Percentiles rank a stretch among this genome's conserved stretches.
phyloP scores from a whole-genome alignment of 2,329 filamentous ascomycete species.

The Ophiosphaerella herpotricha region DNA sequence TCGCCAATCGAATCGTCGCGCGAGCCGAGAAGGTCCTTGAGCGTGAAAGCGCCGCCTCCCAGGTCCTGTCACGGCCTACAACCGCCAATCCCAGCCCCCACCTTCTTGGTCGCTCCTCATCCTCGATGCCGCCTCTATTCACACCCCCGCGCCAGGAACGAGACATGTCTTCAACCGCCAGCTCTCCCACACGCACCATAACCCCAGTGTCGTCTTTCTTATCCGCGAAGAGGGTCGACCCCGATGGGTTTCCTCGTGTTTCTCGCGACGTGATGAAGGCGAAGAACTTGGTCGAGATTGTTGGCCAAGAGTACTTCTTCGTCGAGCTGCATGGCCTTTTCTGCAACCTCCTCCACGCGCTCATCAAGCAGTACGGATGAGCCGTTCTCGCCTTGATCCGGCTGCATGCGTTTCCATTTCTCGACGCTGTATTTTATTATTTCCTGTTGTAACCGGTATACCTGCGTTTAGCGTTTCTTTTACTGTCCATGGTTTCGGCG shows the following conservation, averaged over 20 bases:
- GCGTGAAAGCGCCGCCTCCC: conserved; percentile 37
- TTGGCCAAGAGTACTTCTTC: conserved; percentile 63
- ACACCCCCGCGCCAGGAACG: conserved; percentile 34
- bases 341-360: conserved; percentile 43
- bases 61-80: conserved; percentile 26
- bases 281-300: conserved; percentile 62
- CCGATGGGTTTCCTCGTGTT: conserved; percentile 59
- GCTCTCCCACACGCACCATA: conserved; percentile 50
- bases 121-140: conserved; percentile 34
- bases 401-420: conserved; percentile 12
- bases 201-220: conserved; percentile 63
- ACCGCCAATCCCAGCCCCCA: conserved; percentile 38
- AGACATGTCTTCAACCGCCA: conserved; percentile 34
- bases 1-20: conserved; percentile 58
- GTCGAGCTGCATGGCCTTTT: conserved; percentile 62
- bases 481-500: conserved; percentile 20
- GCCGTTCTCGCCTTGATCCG: background rate
- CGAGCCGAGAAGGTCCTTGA: conserved; percentile 47
- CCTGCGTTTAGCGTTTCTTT: conserved; percentile 31
- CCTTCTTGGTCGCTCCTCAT: conserved; percentile 36
- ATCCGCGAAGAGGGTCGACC: conserved; percentile 60
- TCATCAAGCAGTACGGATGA: conserved; percentile 47
- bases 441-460: conserved; percentile 12
- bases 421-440: conserved; percentile 19
- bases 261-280: conserved; percentile 58